Evolutionary conservation across 208 protist genomes (phyloP).

Genomic region (Strigomonas galati): DNA sequence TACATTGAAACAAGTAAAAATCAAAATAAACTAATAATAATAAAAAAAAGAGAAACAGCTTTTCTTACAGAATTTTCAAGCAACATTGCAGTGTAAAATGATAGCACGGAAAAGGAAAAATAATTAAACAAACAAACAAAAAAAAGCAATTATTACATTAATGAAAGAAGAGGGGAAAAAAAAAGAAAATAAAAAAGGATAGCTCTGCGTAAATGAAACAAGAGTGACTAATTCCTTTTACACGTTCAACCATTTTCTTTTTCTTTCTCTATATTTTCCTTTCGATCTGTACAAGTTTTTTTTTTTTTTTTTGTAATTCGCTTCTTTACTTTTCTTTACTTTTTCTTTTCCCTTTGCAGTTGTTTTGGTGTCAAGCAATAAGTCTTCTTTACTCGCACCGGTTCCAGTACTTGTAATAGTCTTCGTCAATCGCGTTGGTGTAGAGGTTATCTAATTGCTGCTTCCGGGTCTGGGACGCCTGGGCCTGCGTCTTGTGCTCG

Average conservation of each 20-base stretch:
- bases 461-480: slow-evolving; percentile 44
- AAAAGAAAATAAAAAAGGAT: slow-evolving; percentile 21
- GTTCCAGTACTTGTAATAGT: slow-evolving; percentile 92
- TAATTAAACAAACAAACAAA: slow-evolving; percentile 1
- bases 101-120: slow-evolving; percentile 8
- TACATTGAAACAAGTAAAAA: neutral
- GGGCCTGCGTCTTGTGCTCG: slow-evolving; percentile 61
- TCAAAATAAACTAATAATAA: neutral
- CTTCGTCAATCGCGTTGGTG: slow-evolving; percentile 85
- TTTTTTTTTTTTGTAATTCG: neutral
- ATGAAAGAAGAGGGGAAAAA: slow-evolving; percentile 7
- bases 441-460: slow-evolving; percentile 74
- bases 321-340: neutral
- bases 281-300: too few species aligned
- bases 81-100: neutral
- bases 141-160: neutral
- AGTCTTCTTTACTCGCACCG: slow-evolving; percentile 44
- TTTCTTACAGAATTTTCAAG: neutral
- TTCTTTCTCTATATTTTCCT: slow-evolving; percentile 13
- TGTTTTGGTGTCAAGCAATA: too few species aligned
- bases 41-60: slow-evolving; percentile 9
- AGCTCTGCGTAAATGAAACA: too few species aligned
- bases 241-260: neutral
- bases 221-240: too few species aligned
- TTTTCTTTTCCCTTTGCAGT: too few species aligned